These are phyloP conservation scores for Xylaria sp. DNA, from an alignment of 495 filamentous ascomycete species.

Conservation along the genomic window DNA sequence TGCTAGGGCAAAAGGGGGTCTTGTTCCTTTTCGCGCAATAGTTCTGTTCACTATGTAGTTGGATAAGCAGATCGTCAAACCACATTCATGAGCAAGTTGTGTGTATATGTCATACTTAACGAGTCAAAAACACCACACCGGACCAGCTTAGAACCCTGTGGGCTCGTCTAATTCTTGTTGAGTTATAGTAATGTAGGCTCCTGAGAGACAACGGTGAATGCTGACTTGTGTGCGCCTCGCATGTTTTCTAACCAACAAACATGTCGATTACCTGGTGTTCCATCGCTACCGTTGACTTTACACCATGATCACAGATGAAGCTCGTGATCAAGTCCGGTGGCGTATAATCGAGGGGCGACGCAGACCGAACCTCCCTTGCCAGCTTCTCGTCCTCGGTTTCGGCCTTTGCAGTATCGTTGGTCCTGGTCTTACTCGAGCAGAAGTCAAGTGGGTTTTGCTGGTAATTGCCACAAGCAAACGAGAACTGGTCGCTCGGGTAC, in stretches of 20 bases:
- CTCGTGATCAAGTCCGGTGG: constrained; percentile 78
- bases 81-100: not conserved
- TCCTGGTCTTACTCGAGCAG: constrained; percentile 34
- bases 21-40: constrained; percentile 5
- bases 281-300: constrained; percentile 47
- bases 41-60: constrained; percentile 13
- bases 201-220: not conserved
- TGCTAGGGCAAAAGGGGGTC: not conserved
- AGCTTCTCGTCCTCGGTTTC: constrained; percentile 44
- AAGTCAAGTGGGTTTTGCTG: constrained; percentile 40
- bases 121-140: not conserved
- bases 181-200: not conserved
- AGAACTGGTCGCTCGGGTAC: constrained; percentile 79
- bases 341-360: constrained; percentile 80
- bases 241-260: constrained; percentile 32
- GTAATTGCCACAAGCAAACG: constrained; percentile 59
- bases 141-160: not conserved
- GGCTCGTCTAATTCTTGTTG: not conserved
- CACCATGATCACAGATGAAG: constrained; percentile 51
- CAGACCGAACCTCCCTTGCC: constrained; percentile 36
- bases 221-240: not conserved
- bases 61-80: constrained; percentile 25
- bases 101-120: constrained; percentile 15
- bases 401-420: constrained; percentile 55
- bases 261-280: constrained; percentile 41